Percentiles rank a stretch among this genome's conserved stretches.
Evolutionary conservation across 345 rosid species (phyloP).

Genomic region (Dipteronia sinensis): DNA sequence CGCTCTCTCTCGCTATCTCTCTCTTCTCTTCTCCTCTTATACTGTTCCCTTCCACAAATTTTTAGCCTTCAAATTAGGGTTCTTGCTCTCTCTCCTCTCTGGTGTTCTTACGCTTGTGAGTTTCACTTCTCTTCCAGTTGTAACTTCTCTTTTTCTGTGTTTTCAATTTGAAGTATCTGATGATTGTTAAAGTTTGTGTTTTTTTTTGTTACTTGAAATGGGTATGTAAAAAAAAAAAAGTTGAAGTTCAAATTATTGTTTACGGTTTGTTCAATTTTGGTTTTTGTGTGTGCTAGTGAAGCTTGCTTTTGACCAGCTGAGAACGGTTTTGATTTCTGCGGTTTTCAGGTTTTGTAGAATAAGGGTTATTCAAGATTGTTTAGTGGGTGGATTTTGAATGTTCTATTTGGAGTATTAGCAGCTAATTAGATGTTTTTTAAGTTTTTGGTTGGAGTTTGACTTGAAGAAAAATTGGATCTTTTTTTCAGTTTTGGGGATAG

Average conservation of each 20-base stretch:
- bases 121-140: slow-evolving; percentile 5
- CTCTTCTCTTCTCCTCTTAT: slow-evolving; percentile 6
- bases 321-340: slow-evolving; percentile 11
- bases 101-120: slow-evolving; percentile 23
- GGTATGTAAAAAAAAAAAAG: too few species aligned
- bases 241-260: not conserved
- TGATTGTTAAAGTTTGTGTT: slow-evolving; percentile 16
- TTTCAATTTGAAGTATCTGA: not conserved
- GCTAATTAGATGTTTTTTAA: not conserved
- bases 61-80: slow-evolving; percentile 31
- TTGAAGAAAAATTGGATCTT: slow-evolving; percentile 13
- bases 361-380: slow-evolving; percentile 10
- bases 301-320: slow-evolving; percentile 20
- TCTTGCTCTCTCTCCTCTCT: not conserved
- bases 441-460: slow-evolving; percentile 12
- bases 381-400: slow-evolving; percentile 10
- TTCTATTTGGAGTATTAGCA: slow-evolving; percentile 4
- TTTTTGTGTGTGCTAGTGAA: slow-evolving; percentile 1
- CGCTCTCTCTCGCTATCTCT: slow-evolving; percentile 15
- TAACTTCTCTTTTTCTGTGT: not conserved
- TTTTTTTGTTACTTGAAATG: slow-evolving; percentile 8
- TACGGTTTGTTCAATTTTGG: not conserved
- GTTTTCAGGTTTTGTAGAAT: not conserved
- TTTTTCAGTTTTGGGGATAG: not conserved
- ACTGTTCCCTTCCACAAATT: slow-evolving; percentile 27